Percentiles rank a stretch among this genome's conserved stretches.
These are phyloP conservation scores for Bassia scoparia DNA, from an alignment of 148 eudicot genomes.

Conservation along the genomic window DNA sequence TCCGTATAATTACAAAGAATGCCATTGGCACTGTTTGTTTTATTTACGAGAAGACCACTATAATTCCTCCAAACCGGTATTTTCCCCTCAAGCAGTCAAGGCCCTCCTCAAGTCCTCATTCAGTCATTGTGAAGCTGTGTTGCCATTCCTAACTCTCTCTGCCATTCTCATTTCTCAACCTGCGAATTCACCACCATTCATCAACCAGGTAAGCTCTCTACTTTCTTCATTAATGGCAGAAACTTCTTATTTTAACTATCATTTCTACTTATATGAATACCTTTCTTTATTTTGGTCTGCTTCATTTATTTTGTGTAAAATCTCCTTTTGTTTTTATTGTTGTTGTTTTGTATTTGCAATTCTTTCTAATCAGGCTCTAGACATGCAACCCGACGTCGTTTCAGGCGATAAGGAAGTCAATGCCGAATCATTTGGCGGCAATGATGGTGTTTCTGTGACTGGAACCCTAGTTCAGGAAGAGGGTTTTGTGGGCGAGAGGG, in stretches of 20 bases:
- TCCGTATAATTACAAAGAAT: too few relatives aligned
- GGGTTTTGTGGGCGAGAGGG: conserved; percentile 1
- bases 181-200: too few relatives aligned
- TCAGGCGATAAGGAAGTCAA: conserved; percentile 1
- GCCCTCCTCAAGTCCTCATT: too few relatives aligned
- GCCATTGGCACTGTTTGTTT: too few relatives aligned
- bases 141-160: too few relatives aligned
- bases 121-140: too few relatives aligned
- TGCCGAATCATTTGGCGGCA: neutral
- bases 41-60: too few relatives aligned
- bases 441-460: conserved; percentile 1
- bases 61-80: too few relatives aligned
- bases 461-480: conserved; percentile 9
- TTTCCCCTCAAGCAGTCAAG: too few relatives aligned
- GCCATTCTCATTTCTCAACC: too few relatives aligned
- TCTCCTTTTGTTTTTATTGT: too few relatives aligned
- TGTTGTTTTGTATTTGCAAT: too few relatives aligned
- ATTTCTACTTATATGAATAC: neutral
- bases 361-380: neutral
- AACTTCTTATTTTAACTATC: neutral
- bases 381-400: conserved; percentile 8
- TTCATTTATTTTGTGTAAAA: neutral
- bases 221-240: neutral
- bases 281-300: neutral
- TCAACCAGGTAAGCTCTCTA: neutral